Percentiles rank a stretch among this genome's conserved stretches.
phyloP scores from a whole-genome alignment of 768 basidiomycete species.

The Tricholoma terreum region DNA sequence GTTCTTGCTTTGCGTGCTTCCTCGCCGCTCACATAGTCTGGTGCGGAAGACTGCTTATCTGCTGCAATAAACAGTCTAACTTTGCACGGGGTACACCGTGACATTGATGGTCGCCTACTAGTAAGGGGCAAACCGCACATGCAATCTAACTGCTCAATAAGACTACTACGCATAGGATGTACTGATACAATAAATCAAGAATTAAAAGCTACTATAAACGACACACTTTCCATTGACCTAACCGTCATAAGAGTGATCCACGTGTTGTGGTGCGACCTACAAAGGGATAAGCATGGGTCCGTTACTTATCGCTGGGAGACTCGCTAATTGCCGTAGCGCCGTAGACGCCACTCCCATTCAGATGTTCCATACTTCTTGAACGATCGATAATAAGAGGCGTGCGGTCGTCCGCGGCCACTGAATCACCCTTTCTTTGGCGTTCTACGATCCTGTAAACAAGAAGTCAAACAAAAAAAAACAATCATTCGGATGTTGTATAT shows the following conservation, averaged over 20 bases:
- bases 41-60: too few species aligned
- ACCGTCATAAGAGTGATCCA: neutral
- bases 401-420: constrained; percentile 25
- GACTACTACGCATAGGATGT: too few species aligned
- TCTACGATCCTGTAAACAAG: constrained; percentile 47
- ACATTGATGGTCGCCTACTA: too few species aligned
- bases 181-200: too few species aligned
- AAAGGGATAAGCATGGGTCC: neutral
- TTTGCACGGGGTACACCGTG: too few species aligned
- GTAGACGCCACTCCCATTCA: constrained; percentile 1
- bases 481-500: neutral
- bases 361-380: neutral
- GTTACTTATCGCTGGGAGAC: constrained; percentile 3
- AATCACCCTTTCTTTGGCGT: constrained; percentile 40
- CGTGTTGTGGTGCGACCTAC: neutral
- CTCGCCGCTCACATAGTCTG: too few species aligned
- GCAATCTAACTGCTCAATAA: too few species aligned
- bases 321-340: constrained; percentile 5
- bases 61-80: too few species aligned
- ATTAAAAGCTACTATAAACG: too few species aligned
- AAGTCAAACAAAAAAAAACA: neutral
- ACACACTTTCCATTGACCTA: too few species aligned
- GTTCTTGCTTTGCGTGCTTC: too few species aligned
- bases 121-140: too few species aligned
- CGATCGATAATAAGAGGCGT: constrained; percentile 31